These are phyloP conservation scores for Zasmidium citrigriseum DNA, from an alignment of 2,329 filamentous ascomycete species.

Conservation along the genomic window DNA sequence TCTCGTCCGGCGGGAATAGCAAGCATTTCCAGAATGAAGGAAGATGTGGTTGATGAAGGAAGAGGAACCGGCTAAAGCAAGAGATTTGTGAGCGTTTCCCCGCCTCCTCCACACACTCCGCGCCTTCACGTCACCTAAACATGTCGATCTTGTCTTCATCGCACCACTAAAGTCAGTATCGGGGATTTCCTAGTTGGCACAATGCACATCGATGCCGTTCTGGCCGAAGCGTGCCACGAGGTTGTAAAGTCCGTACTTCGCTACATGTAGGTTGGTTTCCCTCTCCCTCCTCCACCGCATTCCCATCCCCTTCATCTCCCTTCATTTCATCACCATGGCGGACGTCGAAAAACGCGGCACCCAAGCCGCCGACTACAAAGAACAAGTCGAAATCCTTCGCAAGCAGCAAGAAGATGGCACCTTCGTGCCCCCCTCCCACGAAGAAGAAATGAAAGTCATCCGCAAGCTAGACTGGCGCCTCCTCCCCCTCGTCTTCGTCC, in stretches of 20 bases:
- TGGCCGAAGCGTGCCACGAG: not conserved
- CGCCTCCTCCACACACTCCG: too few species aligned
- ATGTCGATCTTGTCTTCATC: too few species aligned
- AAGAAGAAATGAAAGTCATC: constrained; percentile 33
- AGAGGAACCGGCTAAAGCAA: too few species aligned
- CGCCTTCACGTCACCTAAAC: too few species aligned
- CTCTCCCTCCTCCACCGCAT: not conserved
- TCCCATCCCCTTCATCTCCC: not conserved
- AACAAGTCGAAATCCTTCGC: constrained; percentile 12
- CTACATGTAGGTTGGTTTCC: too few species aligned
- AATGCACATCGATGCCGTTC: not conserved
- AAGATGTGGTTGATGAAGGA: too few species aligned
- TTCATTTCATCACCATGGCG: not conserved
- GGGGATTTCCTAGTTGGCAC: not conserved
- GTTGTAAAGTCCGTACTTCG: not conserved
- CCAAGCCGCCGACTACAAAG: constrained; percentile 16
- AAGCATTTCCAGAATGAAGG: too few species aligned
- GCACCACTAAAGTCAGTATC: too few species aligned
- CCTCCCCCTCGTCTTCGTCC: constrained; percentile 34
- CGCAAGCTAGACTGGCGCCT: constrained; percentile 36
- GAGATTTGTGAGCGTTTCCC: too few species aligned
- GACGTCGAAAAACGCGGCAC: constrained; percentile 15
- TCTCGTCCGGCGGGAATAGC: too few species aligned
- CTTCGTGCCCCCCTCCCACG: constrained; percentile 24
- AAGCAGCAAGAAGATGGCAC: constrained; percentile 15